These are phyloP conservation scores for Aspergillus egyptiacus DNA, from an alignment of 495 filamentous ascomycete genomes.

Conservation along the genomic window DNA sequence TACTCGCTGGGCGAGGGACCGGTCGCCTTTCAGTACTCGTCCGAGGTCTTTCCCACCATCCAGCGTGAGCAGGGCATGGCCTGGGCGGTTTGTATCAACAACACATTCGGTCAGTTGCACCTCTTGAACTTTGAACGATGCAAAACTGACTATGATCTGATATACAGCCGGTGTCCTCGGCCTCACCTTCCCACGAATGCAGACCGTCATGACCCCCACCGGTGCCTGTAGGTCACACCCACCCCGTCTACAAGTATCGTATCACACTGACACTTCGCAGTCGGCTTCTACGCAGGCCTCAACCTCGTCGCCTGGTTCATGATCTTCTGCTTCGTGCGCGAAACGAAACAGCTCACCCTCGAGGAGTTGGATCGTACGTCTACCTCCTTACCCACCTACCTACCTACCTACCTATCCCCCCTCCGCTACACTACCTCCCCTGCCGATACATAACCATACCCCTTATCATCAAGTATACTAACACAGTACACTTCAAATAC, in stretches of 20 bases:
- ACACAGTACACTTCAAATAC: too few species aligned
- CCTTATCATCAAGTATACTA: too few species aligned
- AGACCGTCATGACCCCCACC: slow-evolving; percentile 39
- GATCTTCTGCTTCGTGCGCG: slow-evolving; percentile 47
- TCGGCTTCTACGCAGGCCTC: slow-evolving; percentile 48
- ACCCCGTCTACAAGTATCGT: neutral
- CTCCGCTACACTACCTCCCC: too few species aligned
- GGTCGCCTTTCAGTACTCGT: slow-evolving; percentile 47
- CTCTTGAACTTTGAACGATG: neutral
- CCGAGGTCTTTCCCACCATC: slow-evolving; percentile 47
- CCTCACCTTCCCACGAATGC: slow-evolving; percentile 47
- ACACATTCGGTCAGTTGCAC: slow-evolving; percentile 32
- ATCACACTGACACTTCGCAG: neutral
- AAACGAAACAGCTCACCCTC: slow-evolving; percentile 43
- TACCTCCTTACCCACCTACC: too few species aligned
- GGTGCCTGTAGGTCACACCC: slow-evolving; percentile 37
- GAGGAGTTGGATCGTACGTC: slow-evolving; percentile 36
- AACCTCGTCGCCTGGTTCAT: slow-evolving; percentile 45
- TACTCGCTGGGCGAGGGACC: slow-evolving; percentile 47
- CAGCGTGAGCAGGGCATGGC: slow-evolving; percentile 43
- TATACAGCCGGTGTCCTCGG: slow-evolving; percentile 35
- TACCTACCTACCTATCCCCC: neutral
- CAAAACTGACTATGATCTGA: slow-evolving; percentile 15
- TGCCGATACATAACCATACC: too few species aligned
- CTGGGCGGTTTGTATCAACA: slow-evolving; percentile 43